Evolutionary conservation across 208 protist genomes (phyloP).

Genomic region (Acanthamoeba castellanii): DNA sequence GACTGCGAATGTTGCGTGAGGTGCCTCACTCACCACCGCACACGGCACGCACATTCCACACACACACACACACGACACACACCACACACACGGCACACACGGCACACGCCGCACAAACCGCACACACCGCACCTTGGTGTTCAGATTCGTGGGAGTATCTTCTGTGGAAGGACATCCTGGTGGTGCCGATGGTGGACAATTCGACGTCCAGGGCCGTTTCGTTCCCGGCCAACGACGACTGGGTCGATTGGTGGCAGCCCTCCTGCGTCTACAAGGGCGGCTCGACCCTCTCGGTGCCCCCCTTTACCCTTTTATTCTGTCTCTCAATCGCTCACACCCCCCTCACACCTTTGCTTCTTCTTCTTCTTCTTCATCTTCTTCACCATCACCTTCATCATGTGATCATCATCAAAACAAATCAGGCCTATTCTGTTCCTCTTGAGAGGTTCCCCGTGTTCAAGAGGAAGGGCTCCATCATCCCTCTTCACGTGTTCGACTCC

Average conservation of each 20-base stretch:
- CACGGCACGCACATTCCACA: too few species aligned
- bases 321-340: neutral
- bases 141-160: constrained; percentile 34
- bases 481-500: constrained; percentile 44
- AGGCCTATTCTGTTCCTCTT: neutral
- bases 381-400: too few species aligned
- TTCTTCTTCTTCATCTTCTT: neutral
- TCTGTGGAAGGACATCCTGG: constrained; percentile 71
- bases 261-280: neutral
- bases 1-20: too few species aligned
- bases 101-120: too few species aligned
- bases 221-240: constrained; percentile 73
- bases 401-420: too few species aligned
- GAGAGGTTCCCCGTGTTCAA: constrained; percentile 73
- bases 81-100: too few species aligned
- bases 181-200: constrained; percentile 74
- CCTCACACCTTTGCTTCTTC: too few species aligned
- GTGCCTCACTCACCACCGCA: too few species aligned
- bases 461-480: constrained; percentile 71
- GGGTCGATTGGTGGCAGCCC: constrained; percentile 76
- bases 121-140: neutral
- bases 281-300: neutral
- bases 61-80: too few species aligned
- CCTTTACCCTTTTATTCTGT: too few species aligned
- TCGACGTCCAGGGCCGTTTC: neutral